Evolutionary conservation across 140 eudicot species (phyloP).

Genomic region (Erigeron philadelphicus): DNA sequence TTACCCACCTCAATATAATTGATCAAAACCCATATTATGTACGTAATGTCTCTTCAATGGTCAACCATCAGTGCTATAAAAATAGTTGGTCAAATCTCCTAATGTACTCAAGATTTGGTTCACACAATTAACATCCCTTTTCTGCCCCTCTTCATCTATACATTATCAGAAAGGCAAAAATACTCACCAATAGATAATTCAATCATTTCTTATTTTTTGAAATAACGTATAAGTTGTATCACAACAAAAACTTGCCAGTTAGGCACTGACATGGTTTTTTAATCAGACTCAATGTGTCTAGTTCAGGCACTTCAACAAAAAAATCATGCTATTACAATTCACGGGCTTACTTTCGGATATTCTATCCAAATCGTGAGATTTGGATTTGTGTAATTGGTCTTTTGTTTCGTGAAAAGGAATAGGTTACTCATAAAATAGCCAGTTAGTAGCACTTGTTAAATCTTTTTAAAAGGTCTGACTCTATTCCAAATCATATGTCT

Average conservation of each 20-base stretch:
- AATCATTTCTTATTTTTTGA: background rate
- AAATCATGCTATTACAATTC: too few species aligned
- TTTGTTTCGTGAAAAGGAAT: too few species aligned
- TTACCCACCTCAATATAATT: conserved; percentile 9
- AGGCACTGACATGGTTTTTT: background rate
- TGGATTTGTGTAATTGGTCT: too few species aligned
- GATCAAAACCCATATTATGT: background rate
- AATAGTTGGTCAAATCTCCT: background rate
- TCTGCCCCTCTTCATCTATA: background rate
- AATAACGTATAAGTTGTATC: background rate
- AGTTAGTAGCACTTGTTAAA: too few species aligned
- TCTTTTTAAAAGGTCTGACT: too few species aligned
- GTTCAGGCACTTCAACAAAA: too few species aligned
- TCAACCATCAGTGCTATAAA: conserved; percentile 1
- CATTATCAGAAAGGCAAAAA: background rate
- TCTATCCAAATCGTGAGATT: too few species aligned
- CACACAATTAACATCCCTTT: background rate
- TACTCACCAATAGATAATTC: background rate
- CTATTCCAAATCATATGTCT: too few species aligned
- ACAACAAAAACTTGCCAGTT: background rate
- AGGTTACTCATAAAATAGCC: too few species aligned
- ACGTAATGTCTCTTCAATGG: background rate
- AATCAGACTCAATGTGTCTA: too few species aligned
- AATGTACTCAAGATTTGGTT: background rate
- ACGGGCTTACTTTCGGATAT: too few species aligned